A percentile compares a stretch with the other conserved stretches of the same genome.
phyloP scores from a whole-genome alignment of 164 flowering plant species.

The Litsea cubeba region DNA sequence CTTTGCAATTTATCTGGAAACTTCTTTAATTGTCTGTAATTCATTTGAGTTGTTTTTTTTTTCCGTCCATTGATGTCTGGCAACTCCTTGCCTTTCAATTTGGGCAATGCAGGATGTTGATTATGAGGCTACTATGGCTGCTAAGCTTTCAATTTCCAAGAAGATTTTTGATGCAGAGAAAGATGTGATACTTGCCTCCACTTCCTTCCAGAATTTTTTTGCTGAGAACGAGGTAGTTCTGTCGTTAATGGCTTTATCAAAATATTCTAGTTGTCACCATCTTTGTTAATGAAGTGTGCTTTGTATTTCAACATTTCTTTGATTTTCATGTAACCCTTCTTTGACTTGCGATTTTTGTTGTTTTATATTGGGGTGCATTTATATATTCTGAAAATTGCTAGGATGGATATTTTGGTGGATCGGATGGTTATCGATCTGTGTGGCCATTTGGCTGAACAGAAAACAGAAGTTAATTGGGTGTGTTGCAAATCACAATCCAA shows the following conservation, averaged over 20 bases:
- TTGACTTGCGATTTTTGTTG: background rate
- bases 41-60: too few species aligned
- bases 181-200: slow-evolving; percentile 52
- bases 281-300: background rate
- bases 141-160: slow-evolving; percentile 86
- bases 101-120: slow-evolving; percentile 65
- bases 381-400: background rate
- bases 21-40: too few species aligned
- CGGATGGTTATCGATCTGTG: background rate
- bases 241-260: background rate
- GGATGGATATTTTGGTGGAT: background rate
- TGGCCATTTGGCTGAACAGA: background rate
- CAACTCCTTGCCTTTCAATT: background rate
- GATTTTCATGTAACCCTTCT: too few species aligned
- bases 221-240: slow-evolving; percentile 75
- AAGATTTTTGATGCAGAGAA: slow-evolving; percentile 69
- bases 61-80: background rate
- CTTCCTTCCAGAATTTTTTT: slow-evolving; percentile 65
- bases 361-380: background rate
- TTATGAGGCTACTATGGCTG: slow-evolving; percentile 84
- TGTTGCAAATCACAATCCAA: background rate
- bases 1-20: too few species aligned
- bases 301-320: background rate
- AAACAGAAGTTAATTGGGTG: background rate
- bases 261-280: background rate